Base-by-base conservation (phyloP, 371 early-diverging fungal genomes). In the Massospora cicadina region DNA sequence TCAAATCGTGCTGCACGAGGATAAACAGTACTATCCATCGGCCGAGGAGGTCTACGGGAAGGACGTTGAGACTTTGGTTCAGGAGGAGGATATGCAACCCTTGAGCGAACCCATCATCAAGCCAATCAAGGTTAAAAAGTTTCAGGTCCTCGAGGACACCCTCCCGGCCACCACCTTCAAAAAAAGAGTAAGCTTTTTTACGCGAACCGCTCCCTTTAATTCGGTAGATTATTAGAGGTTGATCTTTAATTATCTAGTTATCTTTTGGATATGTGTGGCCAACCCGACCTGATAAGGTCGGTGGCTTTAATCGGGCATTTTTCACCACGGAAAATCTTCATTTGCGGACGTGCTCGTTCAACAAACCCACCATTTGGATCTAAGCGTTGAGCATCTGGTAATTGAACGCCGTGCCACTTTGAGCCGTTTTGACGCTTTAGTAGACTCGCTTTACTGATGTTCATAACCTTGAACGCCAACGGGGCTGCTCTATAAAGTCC, bases 1-100 rank as follows among this genome's bases (percentile, higher is more conserved):
- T 65, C 87, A 90, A 71, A 81, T 98, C 55, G 89, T 98, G 0
- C 78, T 95, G 57, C 96, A 96, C 68, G 97, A 98, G 72, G 97
- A 98, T 70, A 96, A 96, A 72, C 89, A 90, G 70, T 97, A 95
- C 73, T 98, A 98, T 67, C 95, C 96, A 5, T 84, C 89, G 25
- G 97, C 97, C 1, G 90, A 89, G 73, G 96, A 95, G 70, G 90
- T 98, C n/a, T 98, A 90, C 72, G 98, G 98, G 3, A 80, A 83
- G 27, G 98, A 83, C 23, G 98, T 97, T 17, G 98, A 98, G 72
- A 82, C 89, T 0, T 70, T 98, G 58, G 97, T 97, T 1, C 92
- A 98, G 70, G 97, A 96, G 67, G 97, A 97, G 72, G 98, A 98
- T 73, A 89, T 96, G 1, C 95, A 96, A 71, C 90, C 93, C n/a